phyloP scores from a whole-genome alignment of 148 eudicot species.

The Salicornia ramosissima region DNA sequence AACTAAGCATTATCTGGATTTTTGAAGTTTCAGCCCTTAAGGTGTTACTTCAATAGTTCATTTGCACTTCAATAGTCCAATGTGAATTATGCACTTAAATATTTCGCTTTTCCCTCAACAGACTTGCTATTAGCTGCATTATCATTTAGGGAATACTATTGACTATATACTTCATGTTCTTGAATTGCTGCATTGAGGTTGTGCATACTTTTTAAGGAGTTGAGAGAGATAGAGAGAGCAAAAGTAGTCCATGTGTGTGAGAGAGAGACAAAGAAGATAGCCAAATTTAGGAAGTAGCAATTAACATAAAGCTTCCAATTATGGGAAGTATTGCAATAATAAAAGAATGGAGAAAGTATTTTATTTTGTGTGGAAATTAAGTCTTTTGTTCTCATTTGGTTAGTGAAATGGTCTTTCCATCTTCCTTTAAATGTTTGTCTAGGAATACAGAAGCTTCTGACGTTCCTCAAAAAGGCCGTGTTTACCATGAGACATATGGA shows the following conservation, averaged over 20 bases:
- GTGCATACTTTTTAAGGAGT: too few species aligned
- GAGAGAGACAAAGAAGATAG: too few species aligned
- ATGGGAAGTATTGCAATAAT: too few species aligned
- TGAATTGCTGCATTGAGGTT: too few species aligned
- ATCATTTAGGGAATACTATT: background rate
- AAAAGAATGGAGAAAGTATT: too few species aligned
- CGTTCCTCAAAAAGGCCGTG: slow-evolving; percentile 61
- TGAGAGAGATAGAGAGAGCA: too few species aligned
- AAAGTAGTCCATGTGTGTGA: too few species aligned
- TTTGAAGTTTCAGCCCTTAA: background rate
- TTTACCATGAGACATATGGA: slow-evolving; percentile 97
- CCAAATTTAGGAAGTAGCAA: too few species aligned
- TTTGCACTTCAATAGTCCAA: background rate
- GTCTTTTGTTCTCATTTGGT: background rate
- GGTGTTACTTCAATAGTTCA: background rate
- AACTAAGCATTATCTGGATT: background rate
- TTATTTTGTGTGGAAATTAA: background rate
- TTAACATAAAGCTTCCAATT: too few species aligned
- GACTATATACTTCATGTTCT: too few species aligned
- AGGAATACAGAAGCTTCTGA: slow-evolving; percentile 43
- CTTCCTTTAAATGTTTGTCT: slow-evolving; percentile 16
- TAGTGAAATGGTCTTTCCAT: background rate
- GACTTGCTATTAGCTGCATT: background rate
- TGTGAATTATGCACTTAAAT: background rate
- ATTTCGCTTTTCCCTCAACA: background rate